A percentile compares a stretch with the other conserved stretches of the same genome.
Evolutionary conservation across 177 flowering plant species (phyloP).

Genomic region (Vitis hybrid): DNA sequence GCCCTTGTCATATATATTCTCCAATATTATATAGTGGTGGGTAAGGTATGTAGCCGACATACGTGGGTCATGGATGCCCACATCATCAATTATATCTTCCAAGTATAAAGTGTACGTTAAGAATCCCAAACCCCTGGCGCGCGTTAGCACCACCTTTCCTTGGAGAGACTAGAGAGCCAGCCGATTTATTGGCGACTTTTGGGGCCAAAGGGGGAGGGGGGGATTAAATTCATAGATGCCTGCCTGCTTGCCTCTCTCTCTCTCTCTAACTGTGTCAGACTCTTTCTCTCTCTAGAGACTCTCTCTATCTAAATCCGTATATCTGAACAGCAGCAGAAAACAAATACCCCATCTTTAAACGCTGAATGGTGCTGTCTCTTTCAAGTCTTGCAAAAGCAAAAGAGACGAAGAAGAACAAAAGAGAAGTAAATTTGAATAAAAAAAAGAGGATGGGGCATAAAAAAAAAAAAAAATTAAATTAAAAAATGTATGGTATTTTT

Average conservation of each 20-base stretch:
- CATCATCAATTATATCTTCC: constrained; percentile 5
- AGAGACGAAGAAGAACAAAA: neutral
- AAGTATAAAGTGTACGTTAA: constrained; percentile 3
- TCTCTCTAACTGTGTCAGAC: constrained; percentile 1
- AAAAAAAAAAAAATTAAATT: neutral
- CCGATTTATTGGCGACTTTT: no score
- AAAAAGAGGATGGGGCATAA: neutral
- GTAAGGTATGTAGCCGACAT: constrained; percentile 23
- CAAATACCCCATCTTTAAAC: constrained; percentile 37
- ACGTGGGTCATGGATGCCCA: constrained; percentile 16
- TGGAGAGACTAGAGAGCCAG: no score
- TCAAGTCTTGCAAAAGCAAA: constrained; percentile 21
- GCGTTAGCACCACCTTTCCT: no score
- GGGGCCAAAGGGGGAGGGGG: no score
- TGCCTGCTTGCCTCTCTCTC: constrained; percentile 5
- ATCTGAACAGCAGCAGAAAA: constrained; percentile 14
- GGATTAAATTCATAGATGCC: neutral
- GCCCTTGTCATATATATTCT: constrained; percentile 1
- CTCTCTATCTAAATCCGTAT: constrained; percentile 12
- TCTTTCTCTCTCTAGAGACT: neutral
- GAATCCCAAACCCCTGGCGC: constrained; percentile 1
- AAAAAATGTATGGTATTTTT: neutral
- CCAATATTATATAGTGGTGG: constrained; percentile 15
- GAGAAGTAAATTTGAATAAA: neutral
- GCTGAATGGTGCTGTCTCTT: constrained; percentile 40